These are phyloP conservation scores for Crithidia mellificae DNA, from an alignment of 208 protist species.

Conservation along the genomic window DNA sequence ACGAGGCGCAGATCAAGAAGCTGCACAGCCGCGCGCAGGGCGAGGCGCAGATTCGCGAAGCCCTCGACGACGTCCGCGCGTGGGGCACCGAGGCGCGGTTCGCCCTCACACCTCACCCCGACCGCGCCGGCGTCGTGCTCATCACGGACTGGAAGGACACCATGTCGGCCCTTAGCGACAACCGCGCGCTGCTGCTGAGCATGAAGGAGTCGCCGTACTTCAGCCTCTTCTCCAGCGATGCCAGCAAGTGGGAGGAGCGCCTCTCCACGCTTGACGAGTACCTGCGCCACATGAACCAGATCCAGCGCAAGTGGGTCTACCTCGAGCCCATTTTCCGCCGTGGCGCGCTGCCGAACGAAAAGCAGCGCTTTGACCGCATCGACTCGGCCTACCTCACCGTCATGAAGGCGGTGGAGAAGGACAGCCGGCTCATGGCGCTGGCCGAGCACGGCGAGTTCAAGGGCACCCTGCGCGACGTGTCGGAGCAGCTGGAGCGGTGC, in stretches of 20 bases:
- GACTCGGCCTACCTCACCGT: constrained; percentile 95
- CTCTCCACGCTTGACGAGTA: constrained; percentile 92
- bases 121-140: constrained; percentile 80
- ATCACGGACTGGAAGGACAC: constrained; percentile 98
- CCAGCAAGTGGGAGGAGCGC: constrained; percentile 91
- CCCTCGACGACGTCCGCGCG: constrained; percentile 93
- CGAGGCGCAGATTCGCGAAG: constrained; percentile 96
- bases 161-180: constrained; percentile 94
- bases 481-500: constrained; percentile 97
- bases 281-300: constrained; percentile 93
- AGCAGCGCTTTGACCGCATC: constrained; percentile 94
- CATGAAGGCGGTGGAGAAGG: constrained; percentile 85
- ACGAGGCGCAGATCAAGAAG: constrained; percentile 90
- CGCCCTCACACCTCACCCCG: constrained; percentile 74
- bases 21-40: constrained; percentile 94
- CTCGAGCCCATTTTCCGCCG: constrained; percentile 98
- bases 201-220: constrained; percentile 98
- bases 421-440: constrained; percentile 88
- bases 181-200: constrained; percentile 95
- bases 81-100: constrained; percentile 93
- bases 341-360: constrained; percentile 96
- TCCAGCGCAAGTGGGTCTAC: constrained; percentile 99
- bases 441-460: constrained; percentile 79
- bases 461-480: constrained; percentile 82
- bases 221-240: constrained; percentile 90